A percentile compares a stretch with the other conserved stretches of the same genome.
Evolutionary conservation across 2,329 filamentous ascomycete species (phyloP).

Genomic region (Cyphellophora attinorum): DNA sequence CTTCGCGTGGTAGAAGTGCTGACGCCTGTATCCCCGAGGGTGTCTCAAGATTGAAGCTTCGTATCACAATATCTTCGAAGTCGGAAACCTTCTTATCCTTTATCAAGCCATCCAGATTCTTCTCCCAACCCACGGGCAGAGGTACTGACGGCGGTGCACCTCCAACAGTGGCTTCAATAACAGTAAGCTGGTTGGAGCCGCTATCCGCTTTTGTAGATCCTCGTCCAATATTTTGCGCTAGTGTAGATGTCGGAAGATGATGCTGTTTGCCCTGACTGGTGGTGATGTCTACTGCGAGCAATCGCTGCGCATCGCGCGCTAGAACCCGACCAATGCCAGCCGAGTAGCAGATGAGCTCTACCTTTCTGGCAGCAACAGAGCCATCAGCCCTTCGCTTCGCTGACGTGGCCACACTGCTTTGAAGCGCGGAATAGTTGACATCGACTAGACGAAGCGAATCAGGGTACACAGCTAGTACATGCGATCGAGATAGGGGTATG

Average conservation of each 20-base stretch:
- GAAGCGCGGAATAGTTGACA: conserved; percentile 27
- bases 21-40: neutral
- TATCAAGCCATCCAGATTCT: neutral
- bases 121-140: neutral
- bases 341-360: conserved; percentile 33
- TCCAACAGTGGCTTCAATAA: neutral
- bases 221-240: conserved; percentile 12
- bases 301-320: conserved; percentile 28
- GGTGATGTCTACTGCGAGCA: conserved; percentile 36
- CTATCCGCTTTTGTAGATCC: neutral
- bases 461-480: conserved; percentile 29
- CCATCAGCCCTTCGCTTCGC: conserved; percentile 12
- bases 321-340: conserved; percentile 33
- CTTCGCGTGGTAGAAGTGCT: neutral
- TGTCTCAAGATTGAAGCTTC: neutral
- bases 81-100: neutral
- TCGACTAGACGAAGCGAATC: conserved; percentile 36
- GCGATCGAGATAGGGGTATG: conserved; percentile 9
- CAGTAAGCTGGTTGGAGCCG: neutral
- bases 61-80: neutral
- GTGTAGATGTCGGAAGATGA: neutral
- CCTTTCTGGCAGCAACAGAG: conserved; percentile 17
- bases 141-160: neutral
- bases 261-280: conserved; percentile 8
- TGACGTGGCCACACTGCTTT: too few relatives aligned